phyloP scores from a whole-genome alignment of 768 basidiomycete species.

The Hebeloma cylindrosporum region DNA sequence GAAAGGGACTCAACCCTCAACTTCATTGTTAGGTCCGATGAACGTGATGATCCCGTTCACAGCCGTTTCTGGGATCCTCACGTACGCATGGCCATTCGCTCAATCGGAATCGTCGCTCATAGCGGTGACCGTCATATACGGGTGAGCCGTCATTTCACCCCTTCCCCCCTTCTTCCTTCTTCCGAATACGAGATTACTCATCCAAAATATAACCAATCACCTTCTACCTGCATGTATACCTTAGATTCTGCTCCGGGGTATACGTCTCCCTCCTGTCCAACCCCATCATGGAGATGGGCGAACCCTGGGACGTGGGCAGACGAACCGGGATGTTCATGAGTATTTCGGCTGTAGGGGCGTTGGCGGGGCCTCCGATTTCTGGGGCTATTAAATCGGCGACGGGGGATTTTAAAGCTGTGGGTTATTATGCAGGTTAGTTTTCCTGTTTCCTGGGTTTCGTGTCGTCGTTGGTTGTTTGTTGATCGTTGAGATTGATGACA shows the following conservation, averaged over 20 bases:
- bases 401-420: slow-evolving; percentile 52
- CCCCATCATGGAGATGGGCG: slow-evolving; percentile 64
- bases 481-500: background rate
- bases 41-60: slow-evolving; percentile 72
- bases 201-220: slow-evolving; percentile 9
- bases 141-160: slow-evolving; percentile 45
- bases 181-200: too few species aligned
- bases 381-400: slow-evolving; percentile 61
- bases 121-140: slow-evolving; percentile 59
- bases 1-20: background rate
- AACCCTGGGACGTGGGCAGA: slow-evolving; percentile 59
- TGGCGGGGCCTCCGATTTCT: slow-evolving; percentile 72
- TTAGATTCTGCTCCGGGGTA: slow-evolving; percentile 59
- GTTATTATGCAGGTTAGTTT: slow-evolving; percentile 51
- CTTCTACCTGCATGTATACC: background rate
- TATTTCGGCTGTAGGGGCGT: slow-evolving; percentile 58
- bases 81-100: slow-evolving; percentile 72
- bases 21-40: slow-evolving; percentile 49
- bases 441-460: background rate
- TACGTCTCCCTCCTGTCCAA: slow-evolving; percentile 56
- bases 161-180: background rate
- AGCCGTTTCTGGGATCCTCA: slow-evolving; percentile 51
- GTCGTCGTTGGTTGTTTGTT: too few species aligned
- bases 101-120: slow-evolving; percentile 44
- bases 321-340: slow-evolving; percentile 66